A percentile compares a stretch with the other conserved stretches of the same genome.
These are phyloP conservation scores for Antrodiella citrinella DNA, from an alignment of 768 basidiomycete species.

Conservation along the genomic window DNA sequence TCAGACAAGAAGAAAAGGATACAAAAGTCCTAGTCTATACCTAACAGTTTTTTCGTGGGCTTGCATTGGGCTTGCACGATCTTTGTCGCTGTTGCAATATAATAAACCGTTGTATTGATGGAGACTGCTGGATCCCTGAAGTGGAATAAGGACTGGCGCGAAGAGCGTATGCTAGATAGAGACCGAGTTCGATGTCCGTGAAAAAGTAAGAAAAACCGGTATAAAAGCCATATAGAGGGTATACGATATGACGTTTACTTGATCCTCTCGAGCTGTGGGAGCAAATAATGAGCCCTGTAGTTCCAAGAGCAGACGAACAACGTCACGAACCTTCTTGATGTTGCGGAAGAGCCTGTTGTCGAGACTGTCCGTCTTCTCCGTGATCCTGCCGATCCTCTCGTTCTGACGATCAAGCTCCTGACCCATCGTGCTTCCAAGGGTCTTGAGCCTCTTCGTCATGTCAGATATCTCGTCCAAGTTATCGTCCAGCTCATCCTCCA, in stretches of 20 bases:
- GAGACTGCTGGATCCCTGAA: too few relatives aligned
- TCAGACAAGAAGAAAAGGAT: constrained; percentile 25
- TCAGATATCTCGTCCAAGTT: constrained; percentile 84
- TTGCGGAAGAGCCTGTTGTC: constrained; percentile 74
- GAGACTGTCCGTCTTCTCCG: constrained; percentile 66
- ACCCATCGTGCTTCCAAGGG: constrained; percentile 74
- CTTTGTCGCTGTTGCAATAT: too few relatives aligned
- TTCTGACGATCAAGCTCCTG: constrained; percentile 89
- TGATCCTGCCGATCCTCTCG: constrained; percentile 63
- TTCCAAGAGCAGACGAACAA: background rate
- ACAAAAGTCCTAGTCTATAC: too few relatives aligned
- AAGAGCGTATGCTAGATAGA: background rate
- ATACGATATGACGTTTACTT: constrained; percentile 20
- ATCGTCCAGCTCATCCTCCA: constrained; percentile 90
- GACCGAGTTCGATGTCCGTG: background rate
- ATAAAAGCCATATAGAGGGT: too few relatives aligned
- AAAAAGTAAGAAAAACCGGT: background rate
- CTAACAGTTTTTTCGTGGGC: too few relatives aligned
- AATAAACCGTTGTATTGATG: too few relatives aligned
- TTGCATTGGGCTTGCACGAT: too few relatives aligned
- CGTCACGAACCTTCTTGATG: constrained; percentile 70
- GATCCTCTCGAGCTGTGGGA: constrained; percentile 28
- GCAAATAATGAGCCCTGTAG: constrained; percentile 7
- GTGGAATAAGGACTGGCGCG: background rate
- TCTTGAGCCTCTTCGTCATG: constrained; percentile 70